Evolutionary conservation across 2,329 filamentous ascomycete species (phyloP).

Genomic region (Penicillium sp.): DNA sequence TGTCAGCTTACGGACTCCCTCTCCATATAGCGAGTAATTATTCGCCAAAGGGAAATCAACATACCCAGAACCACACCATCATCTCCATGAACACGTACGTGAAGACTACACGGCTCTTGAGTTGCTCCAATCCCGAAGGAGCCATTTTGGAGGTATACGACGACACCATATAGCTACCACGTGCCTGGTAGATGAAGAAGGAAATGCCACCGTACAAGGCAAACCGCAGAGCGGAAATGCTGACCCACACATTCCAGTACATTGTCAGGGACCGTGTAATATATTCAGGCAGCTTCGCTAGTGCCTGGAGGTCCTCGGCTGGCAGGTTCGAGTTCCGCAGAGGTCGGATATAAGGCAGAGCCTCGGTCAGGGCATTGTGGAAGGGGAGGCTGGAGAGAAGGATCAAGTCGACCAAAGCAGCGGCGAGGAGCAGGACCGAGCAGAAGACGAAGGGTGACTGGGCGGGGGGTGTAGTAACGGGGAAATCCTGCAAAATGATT

Average conservation of each 20-base stretch:
- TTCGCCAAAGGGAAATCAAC: slow-evolving; percentile 22
- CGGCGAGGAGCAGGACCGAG: slow-evolving; percentile 71
- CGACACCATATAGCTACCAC: slow-evolving; percentile 23
- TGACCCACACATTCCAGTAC: slow-evolving; percentile 46
- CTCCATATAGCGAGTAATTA: not conserved
- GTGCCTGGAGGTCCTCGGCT: slow-evolving; percentile 28
- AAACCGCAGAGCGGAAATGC: slow-evolving; percentile 41
- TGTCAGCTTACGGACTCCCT: slow-evolving; percentile 12
- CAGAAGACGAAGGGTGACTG: slow-evolving; percentile 67
- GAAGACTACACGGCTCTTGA: slow-evolving; percentile 86
- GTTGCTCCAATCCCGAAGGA: slow-evolving; percentile 58
- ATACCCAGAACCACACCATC: slow-evolving; percentile 82
- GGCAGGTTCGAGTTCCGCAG: slow-evolving; percentile 30
- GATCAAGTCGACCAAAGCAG: slow-evolving; percentile 67
- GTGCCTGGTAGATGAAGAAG: slow-evolving; percentile 44
- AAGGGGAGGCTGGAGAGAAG: slow-evolving; percentile 60
- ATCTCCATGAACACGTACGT: slow-evolving; percentile 83
- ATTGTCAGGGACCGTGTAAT: slow-evolving; percentile 35
- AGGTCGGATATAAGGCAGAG: slow-evolving; percentile 47
- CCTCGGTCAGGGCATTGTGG: slow-evolving; percentile 68
- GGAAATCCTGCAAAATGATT: slow-evolving; percentile 49
- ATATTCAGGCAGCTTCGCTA: slow-evolving; percentile 29
- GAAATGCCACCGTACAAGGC: slow-evolving; percentile 43
- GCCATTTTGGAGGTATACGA: slow-evolving; percentile 28
- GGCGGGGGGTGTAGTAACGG: slow-evolving; percentile 67